Evolutionary conservation across 2,329 filamentous ascomycete genomes (phyloP), one percentile per base, ranked within the genome.

Genomic region (Neonectria sp.): DNA sequence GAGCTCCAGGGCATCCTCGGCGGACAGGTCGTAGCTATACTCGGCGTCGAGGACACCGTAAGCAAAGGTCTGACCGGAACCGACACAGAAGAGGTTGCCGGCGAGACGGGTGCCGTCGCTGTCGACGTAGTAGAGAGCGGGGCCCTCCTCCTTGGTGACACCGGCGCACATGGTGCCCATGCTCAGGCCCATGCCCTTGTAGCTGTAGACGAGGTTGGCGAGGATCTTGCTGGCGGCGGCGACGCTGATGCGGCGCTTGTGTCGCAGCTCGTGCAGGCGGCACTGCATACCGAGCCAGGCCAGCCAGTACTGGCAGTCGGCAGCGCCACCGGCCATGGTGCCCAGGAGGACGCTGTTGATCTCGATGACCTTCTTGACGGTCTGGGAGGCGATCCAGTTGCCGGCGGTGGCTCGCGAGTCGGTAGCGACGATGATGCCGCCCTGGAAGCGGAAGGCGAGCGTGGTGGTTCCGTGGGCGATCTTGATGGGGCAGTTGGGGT

Each of bases 111-210:
- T 98, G 79, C 96, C 96, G 84, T 99, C 96, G 71, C 80, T 82
- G 86, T 99, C 96, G 83, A 99, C 97, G 85, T 99, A 99, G 90
- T 99, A 99, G 68, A 99, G 92, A 46, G 96, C 96, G 29, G 96
- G 96, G 12, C 96, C 96, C 87, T 98, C 95, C 84, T 95, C 92
- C 74, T 94, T 92, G 71, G 96, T 96, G 73, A 99, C 96, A 78
- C 96, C 96, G 40, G 96, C 95, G 83, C 96, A 97, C 96, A 99
- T 99, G 79, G 96, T 99, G 75, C 96, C 96, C 96, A 99, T 99
- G 81, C 94, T 97, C 77, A 99, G 86, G 43, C 96, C 96, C 94
- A 97, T 97, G 79, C 95, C 95, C 87, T 99, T 99, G 91, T 99
- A 99, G 76, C 91, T 92, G 88, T 98, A 99, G 78, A 98, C 95